Percentiles rank a stretch among this genome's conserved stretches.
Evolutionary conservation across 2,329 filamentous ascomycete species (phyloP).

Genomic region (Fusarium xylarioides): DNA sequence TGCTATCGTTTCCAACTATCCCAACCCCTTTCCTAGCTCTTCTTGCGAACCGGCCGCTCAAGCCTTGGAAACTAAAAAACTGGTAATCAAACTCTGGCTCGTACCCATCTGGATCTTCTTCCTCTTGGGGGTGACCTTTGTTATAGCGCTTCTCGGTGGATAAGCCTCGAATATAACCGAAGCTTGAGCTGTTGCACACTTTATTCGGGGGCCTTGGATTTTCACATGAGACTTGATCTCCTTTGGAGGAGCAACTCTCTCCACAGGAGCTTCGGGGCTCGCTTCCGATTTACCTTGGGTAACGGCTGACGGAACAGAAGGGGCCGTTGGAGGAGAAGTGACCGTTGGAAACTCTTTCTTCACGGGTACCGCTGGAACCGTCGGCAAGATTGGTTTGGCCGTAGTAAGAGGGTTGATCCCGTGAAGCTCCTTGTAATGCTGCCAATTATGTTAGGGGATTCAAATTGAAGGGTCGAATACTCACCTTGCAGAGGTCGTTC

Average conservation of each 20-base stretch:
- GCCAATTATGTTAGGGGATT: neutral
- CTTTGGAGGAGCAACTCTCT: neutral
- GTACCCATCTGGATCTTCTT: too few relatives aligned
- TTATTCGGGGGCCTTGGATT: neutral
- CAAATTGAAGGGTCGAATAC: fast-evolving
- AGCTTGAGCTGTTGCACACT: neutral
- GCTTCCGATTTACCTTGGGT: fast-evolving
- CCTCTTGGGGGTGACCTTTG: neutral
- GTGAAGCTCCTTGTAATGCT: neutral
- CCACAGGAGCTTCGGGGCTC: neutral
- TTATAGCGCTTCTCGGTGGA: neutral
- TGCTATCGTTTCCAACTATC: neutral
- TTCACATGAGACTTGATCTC: fast-evolving
- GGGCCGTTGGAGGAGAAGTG: neutral
- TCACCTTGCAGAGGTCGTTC: neutral
- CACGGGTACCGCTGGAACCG: neutral
- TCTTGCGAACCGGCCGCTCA: fast-evolving
- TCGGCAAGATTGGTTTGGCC: fast-evolving
- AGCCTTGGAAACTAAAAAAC: fast-evolving
- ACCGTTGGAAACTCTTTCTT: neutral
- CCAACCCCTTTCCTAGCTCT: fast-evolving
- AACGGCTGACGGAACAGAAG: neutral
- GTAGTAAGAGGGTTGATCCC: neutral
- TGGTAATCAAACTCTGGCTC: neutral
- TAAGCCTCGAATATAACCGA: neutral